Percentiles rank a stretch among this genome's conserved stretches.
Evolutionary conservation across 1,139 yeast genomes (phyloP).

Genomic region (Taphrina flavorubra): DNA sequence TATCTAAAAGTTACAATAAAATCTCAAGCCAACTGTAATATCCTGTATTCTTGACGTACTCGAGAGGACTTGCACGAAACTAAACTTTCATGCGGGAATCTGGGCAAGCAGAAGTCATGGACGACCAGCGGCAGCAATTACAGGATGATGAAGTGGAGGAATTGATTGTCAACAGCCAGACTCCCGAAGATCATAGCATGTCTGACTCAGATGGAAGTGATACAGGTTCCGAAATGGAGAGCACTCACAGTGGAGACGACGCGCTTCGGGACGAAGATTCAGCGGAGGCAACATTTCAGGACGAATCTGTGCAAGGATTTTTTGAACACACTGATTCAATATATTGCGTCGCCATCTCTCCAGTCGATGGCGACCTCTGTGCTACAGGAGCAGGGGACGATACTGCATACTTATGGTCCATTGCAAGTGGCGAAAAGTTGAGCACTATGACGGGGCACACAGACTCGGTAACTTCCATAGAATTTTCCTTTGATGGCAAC

Average conservation of each 20-base stretch:
- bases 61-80: too few relatives aligned
- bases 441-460: slow-evolving; percentile 60
- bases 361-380: slow-evolving; percentile 76
- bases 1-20: too few relatives aligned
- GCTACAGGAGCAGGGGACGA: slow-evolving; percentile 90
- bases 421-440: slow-evolving; percentile 43
- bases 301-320: slow-evolving; percentile 86
- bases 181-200: slow-evolving; percentile 23
- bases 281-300: slow-evolving; percentile 58
- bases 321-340: slow-evolving; percentile 87
- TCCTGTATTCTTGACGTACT: too few relatives aligned
- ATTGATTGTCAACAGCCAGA: slow-evolving; percentile 9
- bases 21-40: too few relatives aligned
- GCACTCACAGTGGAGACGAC: slow-evolving; percentile 4
- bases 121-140: slow-evolving; percentile 1
- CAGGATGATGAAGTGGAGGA: slow-evolving; percentile 40
- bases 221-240: neutral
- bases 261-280: neutral
- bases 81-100: neutral
- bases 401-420: slow-evolving; percentile 80
- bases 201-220: slow-evolving; percentile 24
- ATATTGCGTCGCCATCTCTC: slow-evolving; percentile 78
- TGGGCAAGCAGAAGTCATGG: neutral
- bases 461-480: slow-evolving; percentile 85
- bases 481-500: slow-evolving; percentile 80